These are phyloP conservation scores for Ceratocystis colombiana DNA, from an alignment of 2,329 filamentous ascomycete genomes.

Conservation along the genomic window DNA sequence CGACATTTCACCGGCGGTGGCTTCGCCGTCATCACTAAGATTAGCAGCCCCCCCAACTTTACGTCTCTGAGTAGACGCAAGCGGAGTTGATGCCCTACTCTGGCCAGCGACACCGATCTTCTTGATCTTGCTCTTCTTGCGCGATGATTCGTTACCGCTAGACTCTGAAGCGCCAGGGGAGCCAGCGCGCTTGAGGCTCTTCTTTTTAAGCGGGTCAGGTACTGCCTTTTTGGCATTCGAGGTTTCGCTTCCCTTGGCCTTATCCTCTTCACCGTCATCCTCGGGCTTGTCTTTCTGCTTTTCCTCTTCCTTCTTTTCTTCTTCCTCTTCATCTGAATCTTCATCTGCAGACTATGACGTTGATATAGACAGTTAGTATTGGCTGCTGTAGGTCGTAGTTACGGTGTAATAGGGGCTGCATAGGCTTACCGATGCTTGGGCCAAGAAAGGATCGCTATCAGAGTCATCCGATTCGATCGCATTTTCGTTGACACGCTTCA, in stretches of 20 bases:
- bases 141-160: conserved; percentile 78
- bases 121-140: conserved; percentile 65
- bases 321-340: conserved; percentile 34
- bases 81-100: conserved; percentile 32
- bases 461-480: conserved; percentile 67
- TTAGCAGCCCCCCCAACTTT: conserved; percentile 44
- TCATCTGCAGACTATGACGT: conserved; percentile 27
- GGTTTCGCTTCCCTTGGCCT: conserved; percentile 48
- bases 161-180: conserved; percentile 84
- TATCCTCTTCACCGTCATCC: conserved; percentile 40
- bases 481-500: conserved; percentile 74
- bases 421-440: conserved; percentile 31
- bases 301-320: conserved; percentile 47
- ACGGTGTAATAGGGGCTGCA: too few species aligned
- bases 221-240: conserved; percentile 40
- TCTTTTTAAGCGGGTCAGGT: conserved; percentile 44
- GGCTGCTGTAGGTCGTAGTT: too few species aligned
- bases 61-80: conserved; percentile 35
- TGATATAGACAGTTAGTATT: too few species aligned
- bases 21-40: conserved; percentile 65
- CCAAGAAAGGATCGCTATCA: conserved; percentile 36
- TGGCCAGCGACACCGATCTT: conserved; percentile 32
- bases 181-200: conserved; percentile 68
- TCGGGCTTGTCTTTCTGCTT: conserved; percentile 48
- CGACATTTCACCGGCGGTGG: conserved; percentile 57